Evolutionary conservation across 1,284 basidiomycete genomes (phyloP).

Genomic region (Ustanciosporium gigantosporum): DNA sequence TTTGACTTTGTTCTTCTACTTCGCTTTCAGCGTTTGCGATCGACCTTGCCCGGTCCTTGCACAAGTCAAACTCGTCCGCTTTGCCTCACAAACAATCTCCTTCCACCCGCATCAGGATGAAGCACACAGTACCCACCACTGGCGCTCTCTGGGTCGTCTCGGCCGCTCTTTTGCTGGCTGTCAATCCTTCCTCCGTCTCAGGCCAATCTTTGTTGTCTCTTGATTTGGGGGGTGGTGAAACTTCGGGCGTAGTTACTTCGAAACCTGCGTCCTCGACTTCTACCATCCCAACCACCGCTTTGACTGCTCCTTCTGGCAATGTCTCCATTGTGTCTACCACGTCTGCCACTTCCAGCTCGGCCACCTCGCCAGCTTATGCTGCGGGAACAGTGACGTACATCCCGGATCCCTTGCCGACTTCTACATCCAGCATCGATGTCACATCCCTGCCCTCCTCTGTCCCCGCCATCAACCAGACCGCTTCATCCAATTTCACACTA

Average conservation of each 20-base stretch:
- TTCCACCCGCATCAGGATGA: slow-evolving; percentile 7
- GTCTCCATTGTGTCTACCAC: slow-evolving; percentile 6
- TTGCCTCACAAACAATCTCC: background rate
- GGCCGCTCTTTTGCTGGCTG: slow-evolving; percentile 15
- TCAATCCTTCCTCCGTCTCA: background rate
- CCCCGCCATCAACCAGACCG: slow-evolving; percentile 7
- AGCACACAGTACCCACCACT: slow-evolving; percentile 6
- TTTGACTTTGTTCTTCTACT: too few species aligned
- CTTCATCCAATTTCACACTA: slow-evolving; percentile 49
- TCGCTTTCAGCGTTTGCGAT: too few species aligned
- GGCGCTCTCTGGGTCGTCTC: slow-evolving; percentile 16
- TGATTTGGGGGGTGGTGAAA: slow-evolving; percentile 9
- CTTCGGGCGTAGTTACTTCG: slow-evolving; percentile 2
- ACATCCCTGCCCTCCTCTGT: slow-evolving; percentile 18
- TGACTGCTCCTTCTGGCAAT: slow-evolving; percentile 1
- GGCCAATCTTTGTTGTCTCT: slow-evolving; percentile 16
- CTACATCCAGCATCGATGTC: slow-evolving; percentile 18
- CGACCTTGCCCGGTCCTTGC: too few species aligned
- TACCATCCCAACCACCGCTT: slow-evolving; percentile 1
- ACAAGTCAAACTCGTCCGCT: background rate
- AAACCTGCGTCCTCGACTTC: slow-evolving; percentile 4
- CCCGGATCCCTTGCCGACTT: slow-evolving; percentile 18
- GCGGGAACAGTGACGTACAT: slow-evolving; percentile 31
- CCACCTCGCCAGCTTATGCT: slow-evolving; percentile 24
- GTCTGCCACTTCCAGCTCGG: slow-evolving; percentile 10